Evolutionary conservation across 257 asterid genomes (phyloP), one percentile per base, ranked within the genome.

Genomic region (Parsonsia alboflavescens): DNA sequence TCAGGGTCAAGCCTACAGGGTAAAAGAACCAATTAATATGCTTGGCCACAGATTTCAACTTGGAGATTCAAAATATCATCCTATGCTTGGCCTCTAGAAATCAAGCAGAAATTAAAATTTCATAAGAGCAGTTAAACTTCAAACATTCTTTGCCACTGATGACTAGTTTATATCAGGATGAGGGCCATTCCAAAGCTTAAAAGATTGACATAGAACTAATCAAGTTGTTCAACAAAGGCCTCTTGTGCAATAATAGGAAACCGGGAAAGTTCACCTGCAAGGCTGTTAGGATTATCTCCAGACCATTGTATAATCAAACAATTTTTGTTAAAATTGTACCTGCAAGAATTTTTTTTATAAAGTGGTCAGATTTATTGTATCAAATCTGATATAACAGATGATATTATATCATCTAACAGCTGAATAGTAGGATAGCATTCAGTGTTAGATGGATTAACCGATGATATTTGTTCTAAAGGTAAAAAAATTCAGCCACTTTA

Each of bases 281-380:
- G 82, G 87, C 99, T 94, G 89, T 94, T 94, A 53, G 99, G 99
- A 80, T 94, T 94, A 86, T 94, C 97, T 63, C 99, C 99, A 73
- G 97, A 94, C 97, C 97, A 94, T 63, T 94, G 95, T 79, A 92
- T 81, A 68, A 92, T 73, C 57, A 88, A 77, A 82, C 97, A 92
- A 74, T 85, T 84, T 75, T 87, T 85, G 86, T 89, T 88, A 65
- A 94, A 92, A 46, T 82, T 79, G 82, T 90, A 91, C 93, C 98
- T 93, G 93, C 69, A 82, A 74, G 49, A 36, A 64, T 36, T 7
- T 39, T 65, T 42, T 36, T 64, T 36, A 19, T 9, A 13, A 7
- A 64, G 69, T 13, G 2, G 13, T 64, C 68, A 63, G 69, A 65
- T 16, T 64, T 33, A 6, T 36, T 5, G 26, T 16, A 13, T 28